Conservation (phyloP, 31 red algal species). For the Pterothamnion heteromorphum region DNA sequence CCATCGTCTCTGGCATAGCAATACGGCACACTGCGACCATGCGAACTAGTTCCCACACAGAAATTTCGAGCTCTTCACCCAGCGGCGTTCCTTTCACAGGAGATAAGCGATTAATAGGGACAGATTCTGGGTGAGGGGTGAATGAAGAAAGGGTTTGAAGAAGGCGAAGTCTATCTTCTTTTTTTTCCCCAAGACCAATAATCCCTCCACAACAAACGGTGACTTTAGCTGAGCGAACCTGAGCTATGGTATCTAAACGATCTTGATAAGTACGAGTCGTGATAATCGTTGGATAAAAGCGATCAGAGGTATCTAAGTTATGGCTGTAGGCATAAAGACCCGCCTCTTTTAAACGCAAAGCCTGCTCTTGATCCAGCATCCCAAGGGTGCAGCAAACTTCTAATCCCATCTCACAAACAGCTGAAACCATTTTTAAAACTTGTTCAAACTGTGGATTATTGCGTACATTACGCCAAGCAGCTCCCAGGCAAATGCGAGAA, state of each 20-base stretch:
- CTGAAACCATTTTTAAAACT: slow-evolving; percentile 70
- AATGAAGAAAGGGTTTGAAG: slow-evolving; percentile 61
- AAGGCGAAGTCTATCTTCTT: slow-evolving; percentile 57
- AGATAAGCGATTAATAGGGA: slow-evolving; percentile 79
- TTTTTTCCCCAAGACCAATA: slow-evolving; percentile 70
- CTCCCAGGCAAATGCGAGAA: slow-evolving; percentile 85
- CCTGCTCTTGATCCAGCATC: slow-evolving; percentile 69
- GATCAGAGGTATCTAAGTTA: slow-evolving; percentile 73
- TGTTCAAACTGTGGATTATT: slow-evolving; percentile 66
- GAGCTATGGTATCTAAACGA: slow-evolving; percentile 64
- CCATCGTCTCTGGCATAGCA: slow-evolving; percentile 74
- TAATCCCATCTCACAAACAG: slow-evolving; percentile 59
- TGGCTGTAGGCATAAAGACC: slow-evolving; percentile 87
- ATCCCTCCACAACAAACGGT: slow-evolving; percentile 86
- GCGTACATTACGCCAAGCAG: slow-evolving; percentile 74
- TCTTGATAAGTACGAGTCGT: slow-evolving; percentile 69
- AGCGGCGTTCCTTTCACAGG: slow-evolving; percentile 69
- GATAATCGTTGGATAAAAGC: slow-evolving; percentile 67
- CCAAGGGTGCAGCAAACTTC: slow-evolving; percentile 84
- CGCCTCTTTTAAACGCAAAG: slow-evolving; percentile 61
- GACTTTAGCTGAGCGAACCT: slow-evolving; percentile 72
- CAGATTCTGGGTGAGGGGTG: slow-evolving; percentile 64
- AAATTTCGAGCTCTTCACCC: slow-evolving; percentile 55
- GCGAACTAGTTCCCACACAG: slow-evolving; percentile 68
- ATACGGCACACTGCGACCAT: slow-evolving; percentile 78